Evolutionary conservation across 2,329 filamentous ascomycete species (phyloP).

Genomic region (Curvularia sp.): DNA sequence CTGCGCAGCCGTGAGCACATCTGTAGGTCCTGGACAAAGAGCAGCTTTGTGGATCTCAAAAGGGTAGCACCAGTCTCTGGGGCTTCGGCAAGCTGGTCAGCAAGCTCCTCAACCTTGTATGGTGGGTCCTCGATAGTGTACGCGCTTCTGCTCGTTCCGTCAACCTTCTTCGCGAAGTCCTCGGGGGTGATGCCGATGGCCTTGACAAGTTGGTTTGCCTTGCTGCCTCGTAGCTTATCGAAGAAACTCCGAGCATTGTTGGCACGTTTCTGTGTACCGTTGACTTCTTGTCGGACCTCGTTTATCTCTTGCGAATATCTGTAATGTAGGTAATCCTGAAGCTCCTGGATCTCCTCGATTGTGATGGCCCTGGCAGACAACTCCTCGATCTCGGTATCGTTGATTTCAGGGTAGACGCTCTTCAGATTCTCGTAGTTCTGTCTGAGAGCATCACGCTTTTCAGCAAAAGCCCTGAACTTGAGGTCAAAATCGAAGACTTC

Average conservation of each 20-base stretch:
- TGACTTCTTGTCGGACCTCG: constrained; percentile 72
- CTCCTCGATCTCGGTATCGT: constrained; percentile 79
- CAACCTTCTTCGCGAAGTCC: constrained; percentile 83
- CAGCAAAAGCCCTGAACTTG: constrained; percentile 90
- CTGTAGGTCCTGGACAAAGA: constrained; percentile 90
- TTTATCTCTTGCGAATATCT: constrained; percentile 85
- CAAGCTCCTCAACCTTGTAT: constrained; percentile 82
- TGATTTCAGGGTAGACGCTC: constrained; percentile 61
- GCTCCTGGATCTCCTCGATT: constrained; percentile 94
- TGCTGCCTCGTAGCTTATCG: constrained; percentile 82
- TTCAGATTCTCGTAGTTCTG: constrained; percentile 78
- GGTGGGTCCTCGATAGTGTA: constrained; percentile 77
- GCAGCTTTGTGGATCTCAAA: constrained; percentile 78
- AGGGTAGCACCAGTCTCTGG: constrained; percentile 73
- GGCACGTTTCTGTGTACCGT: constrained; percentile 77
- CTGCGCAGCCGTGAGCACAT: constrained; percentile 89
- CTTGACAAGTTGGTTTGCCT: constrained; percentile 80
- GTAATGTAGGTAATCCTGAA: constrained; percentile 97
- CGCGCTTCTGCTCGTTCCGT: constrained; percentile 74
- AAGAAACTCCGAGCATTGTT: constrained; percentile 81
- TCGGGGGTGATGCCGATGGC: constrained; percentile 91
- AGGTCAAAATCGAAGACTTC: constrained; percentile 92
- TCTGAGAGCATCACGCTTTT: constrained; percentile 87
- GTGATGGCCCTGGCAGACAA: constrained; percentile 80
- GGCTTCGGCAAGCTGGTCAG: constrained; percentile 68